Evolutionary conservation across 106 monocot species (phyloP), one percentile per base, ranked within the genome.

Genomic region (Narthecium ossifragum): DNA sequence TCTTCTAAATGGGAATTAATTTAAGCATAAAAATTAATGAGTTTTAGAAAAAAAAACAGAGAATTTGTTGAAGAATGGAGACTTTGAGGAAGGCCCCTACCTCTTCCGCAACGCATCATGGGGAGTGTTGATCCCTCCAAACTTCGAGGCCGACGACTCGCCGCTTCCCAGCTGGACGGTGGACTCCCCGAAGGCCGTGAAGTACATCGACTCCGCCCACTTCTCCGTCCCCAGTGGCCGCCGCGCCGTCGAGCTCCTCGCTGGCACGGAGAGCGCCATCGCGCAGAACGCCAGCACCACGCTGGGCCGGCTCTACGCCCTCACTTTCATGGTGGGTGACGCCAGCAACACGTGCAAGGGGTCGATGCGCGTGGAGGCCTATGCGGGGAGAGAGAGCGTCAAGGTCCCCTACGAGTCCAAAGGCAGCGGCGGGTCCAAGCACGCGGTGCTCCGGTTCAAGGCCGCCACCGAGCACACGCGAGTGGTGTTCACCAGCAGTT

Each of bases 1-100:
- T n/a, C n/a, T n/a, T n/a, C n/a, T n/a, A n/a, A n/a, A n/a, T n/a
- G n/a, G n/a, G n/a, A n/a, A n/a, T n/a, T n/a, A n/a, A n/a, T n/a
- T n/a, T n/a, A n/a, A n/a, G n/a, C n/a, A n/a, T n/a, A n/a, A n/a
- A n/a, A n/a, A n/a, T n/a, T n/a, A n/a, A n/a, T n/a, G n/a, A n/a
- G n/a, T n/a, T n/a, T n/a, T n/a, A n/a, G n/a, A n/a, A n/a, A n/a
- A n/a, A n/a, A n/a, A 5, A 1, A 57, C 31, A 59, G 59, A 59
- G 22, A 59, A 59, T 15, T 26, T 59, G 39, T 13, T 59, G 39
- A 59, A 59, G 59, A 59, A 59, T 32, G 59, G 59, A 25, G 59
- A 59, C 37, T 59, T 59, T 18, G 59, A 59, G 36, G 59, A 59
- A 26, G 59, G 59, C 9, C 59, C 59, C 2, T 59, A 59, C 39